Conservation (phyloP, 225 moss, liverwort and hornwort species). For the Neckera pumila region DNA sequence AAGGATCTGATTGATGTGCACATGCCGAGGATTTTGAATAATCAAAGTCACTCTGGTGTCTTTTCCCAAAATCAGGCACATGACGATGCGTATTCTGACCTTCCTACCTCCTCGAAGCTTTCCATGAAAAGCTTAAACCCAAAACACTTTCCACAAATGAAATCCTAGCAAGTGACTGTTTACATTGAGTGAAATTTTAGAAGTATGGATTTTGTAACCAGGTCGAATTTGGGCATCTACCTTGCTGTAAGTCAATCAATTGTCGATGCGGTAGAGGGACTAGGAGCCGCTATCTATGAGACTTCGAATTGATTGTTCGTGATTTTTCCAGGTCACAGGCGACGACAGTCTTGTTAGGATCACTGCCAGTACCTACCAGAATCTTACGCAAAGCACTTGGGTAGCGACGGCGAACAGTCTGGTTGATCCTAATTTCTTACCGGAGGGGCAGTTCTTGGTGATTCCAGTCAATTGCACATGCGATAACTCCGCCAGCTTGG, state of each 20-base stretch:
- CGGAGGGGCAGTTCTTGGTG: background rate
- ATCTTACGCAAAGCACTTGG: conserved; percentile 5
- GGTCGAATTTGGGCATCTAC: background rate
- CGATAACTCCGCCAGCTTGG: conserved; percentile 20
- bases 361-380: conserved; percentile 3
- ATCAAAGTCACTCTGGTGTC: background rate
- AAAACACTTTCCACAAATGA: background rate
- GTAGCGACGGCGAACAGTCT: background rate
- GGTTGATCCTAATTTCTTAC: background rate
- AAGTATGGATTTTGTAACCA: background rate
- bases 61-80: background rate
- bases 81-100: background rate
- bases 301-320: background rate
- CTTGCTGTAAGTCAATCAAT: background rate
- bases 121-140: background rate
- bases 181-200: background rate
- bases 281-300: background rate
- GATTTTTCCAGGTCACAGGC: conserved; percentile 1
- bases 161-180: background rate
- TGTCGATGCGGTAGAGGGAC: background rate
- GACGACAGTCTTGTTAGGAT: conserved; percentile 18
- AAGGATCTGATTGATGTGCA: background rate
- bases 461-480: conserved; percentile 86
- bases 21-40: background rate
- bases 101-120: background rate